A percentile compares a stretch with the other conserved stretches of the same genome.
These are phyloP conservation scores for Sporisorium sorghi DNA, from an alignment of 1,284 basidiomycete species.

Conservation along the genomic window DNA sequence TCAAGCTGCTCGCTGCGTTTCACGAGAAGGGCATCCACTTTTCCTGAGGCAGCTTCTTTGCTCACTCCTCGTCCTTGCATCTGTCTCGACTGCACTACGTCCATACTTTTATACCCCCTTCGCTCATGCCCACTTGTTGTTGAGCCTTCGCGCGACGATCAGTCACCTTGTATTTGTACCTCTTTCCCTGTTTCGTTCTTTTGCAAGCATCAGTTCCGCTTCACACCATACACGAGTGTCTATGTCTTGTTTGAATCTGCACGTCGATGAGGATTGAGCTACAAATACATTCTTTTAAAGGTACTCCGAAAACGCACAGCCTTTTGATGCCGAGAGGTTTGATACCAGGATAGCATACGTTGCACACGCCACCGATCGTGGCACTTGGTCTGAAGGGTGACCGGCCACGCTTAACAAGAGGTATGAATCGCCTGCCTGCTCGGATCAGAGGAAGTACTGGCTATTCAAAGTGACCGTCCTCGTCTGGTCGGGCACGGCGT, in stretches of 20 bases:
- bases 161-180: constrained; percentile 38
- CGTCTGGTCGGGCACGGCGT: constrained; percentile 63
- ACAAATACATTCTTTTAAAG: constrained; percentile 30
- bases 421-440: not conserved
- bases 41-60: constrained; percentile 71
- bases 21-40: constrained; percentile 86
- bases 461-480: constrained; percentile 42
- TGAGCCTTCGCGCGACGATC: not conserved
- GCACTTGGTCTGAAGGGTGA: not conserved
- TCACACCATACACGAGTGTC: not conserved
- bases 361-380: not conserved
- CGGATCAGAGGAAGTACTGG: constrained; percentile 41
- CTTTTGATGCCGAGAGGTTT: not conserved
- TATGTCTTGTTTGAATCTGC: not conserved
- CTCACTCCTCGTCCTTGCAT: not conserved
- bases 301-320: not conserved
- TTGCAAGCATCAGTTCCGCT: constrained; percentile 25
- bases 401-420: not conserved
- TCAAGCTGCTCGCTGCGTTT: constrained; percentile 82
- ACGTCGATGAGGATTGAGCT: constrained; percentile 9
- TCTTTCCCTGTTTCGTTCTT: not conserved
- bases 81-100: not conserved
- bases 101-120: constrained; percentile 16
- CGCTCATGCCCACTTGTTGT: not conserved
- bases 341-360: not conserved